Base-by-base conservation (phyloP, 352 stramenopile species). In the Globisporangium carolinianum region DNA sequence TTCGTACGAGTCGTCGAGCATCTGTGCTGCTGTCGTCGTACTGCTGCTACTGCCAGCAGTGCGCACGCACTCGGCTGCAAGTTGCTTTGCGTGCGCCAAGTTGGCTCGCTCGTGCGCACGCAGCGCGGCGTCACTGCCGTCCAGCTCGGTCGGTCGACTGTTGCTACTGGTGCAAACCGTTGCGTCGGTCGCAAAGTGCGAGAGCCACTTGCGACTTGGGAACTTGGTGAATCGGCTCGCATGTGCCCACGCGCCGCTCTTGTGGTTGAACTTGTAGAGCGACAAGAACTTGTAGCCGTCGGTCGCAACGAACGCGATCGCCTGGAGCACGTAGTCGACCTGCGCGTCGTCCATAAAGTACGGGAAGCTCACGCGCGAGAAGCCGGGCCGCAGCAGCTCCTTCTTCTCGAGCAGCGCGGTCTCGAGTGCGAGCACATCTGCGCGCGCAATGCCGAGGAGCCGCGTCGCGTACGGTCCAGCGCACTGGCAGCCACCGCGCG, bases 331-430 rank as follows among this genome's bases (percentile, higher is more conserved):
- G 78, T 98, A 98, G 11, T 97, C 71, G n/a, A 94, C 80, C 62
- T 98, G 83, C 11, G 77, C 75, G 6, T 84, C 65, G 18, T 73
- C 67, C 36, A 95, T 72, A 38, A 86, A 94, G 65, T 94, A 96
- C 32, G 89, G 83, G 41, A 98, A 86, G 67, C 91, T 98, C 14
- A 99, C 67, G 42, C 97, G 79, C 14, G 90, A 96, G 47, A 97
- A 98, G 5, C 97, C 97, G 0, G 97, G 97, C 24, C 96, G 79
- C 3, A 99, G 69, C 39, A 98, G 75, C 66, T 98, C 95, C 15
- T 89, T 81, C 43, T 94, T 86, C 51, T 94, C 74, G 5, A 98
- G 63, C 5, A 98, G 69, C 5, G 90, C 91, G 18, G 75, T 62
- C 61, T 97, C 87, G 11, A 98, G 66, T 41, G 66, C 66, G 24